These are phyloP conservation scores for Sclerotinia glacialis DNA, from an alignment of 2,329 filamentous ascomycete species.

Conservation along the genomic window DNA sequence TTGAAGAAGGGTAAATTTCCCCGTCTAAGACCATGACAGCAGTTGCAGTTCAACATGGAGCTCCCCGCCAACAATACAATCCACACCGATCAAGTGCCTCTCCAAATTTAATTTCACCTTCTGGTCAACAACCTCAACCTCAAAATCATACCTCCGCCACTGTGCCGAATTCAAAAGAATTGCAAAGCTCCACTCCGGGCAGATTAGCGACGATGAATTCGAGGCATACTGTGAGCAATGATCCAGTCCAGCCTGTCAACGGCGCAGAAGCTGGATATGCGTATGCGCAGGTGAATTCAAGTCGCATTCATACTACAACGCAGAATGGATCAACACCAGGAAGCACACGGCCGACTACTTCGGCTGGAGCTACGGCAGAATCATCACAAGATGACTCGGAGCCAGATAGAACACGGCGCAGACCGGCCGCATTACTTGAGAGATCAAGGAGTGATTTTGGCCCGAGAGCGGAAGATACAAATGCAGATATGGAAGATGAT, in stretches of 20 bases:
- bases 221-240: constrained; percentile 33
- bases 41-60: constrained; percentile 36
- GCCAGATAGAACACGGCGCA: constrained; percentile 29
- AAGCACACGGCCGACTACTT: constrained; percentile 29
- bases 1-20: constrained; percentile 32
- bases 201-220: constrained; percentile 26
- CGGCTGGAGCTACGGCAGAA: constrained; percentile 30
- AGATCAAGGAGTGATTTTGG: constrained; percentile 54
- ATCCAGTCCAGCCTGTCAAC: constrained; percentile 27
- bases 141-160: constrained; percentile 32
- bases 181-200: constrained; percentile 21
- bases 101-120: constrained; percentile 30
- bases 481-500: constrained; percentile 32
- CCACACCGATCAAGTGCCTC: constrained; percentile 35
- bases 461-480: constrained; percentile 42
- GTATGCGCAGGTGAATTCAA: constrained; percentile 13
- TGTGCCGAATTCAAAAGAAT: constrained; percentile 26
- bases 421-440: constrained; percentile 34
- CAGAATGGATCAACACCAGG: constrained; percentile 6
- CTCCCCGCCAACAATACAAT: constrained; percentile 35
- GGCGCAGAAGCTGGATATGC: constrained; percentile 5
- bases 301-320: constrained; percentile 6
- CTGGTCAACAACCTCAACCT: constrained; percentile 33
- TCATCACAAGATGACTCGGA: constrained; percentile 37
- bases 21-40: constrained; percentile 38